Evolutionary conservation across 768 basidiomycete genomes (phyloP).

Genomic region (Pisolithus tinctorius): DNA sequence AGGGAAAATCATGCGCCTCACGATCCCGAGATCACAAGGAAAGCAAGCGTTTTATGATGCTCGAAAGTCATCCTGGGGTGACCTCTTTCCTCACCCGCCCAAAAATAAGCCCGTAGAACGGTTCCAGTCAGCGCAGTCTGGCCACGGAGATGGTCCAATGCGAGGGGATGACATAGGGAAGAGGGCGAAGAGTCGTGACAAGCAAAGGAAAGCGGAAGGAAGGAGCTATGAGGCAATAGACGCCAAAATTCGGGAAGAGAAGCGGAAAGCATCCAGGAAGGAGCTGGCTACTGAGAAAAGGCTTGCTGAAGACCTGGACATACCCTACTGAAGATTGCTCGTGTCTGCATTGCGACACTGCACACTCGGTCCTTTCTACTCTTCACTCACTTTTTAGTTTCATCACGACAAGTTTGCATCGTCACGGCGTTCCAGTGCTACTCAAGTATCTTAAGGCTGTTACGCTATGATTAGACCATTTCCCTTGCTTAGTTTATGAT

Average conservation of each 20-base stretch:
- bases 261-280: conserved; percentile 20
- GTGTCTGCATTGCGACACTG: background rate
- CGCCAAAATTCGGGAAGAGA: conserved; percentile 33
- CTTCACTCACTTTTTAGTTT: too few species aligned
- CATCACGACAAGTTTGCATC: too few species aligned
- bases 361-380: background rate
- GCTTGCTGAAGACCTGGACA: background rate
- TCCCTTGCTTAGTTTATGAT: too few species aligned
- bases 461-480: background rate
- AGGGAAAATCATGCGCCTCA: conserved; percentile 91
- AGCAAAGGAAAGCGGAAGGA: conserved; percentile 11
- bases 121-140: conserved; percentile 32
- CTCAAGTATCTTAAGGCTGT: background rate
- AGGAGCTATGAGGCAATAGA: conserved; percentile 24
- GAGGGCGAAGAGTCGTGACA: conserved; percentile 22
- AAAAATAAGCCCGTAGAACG: conserved; percentile 73
- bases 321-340: background rate
- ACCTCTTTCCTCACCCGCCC: conserved; percentile 85
- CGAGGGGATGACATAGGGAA: conserved; percentile 59
- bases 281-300: conserved; percentile 2
- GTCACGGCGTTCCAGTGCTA: too few species aligned
- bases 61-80: conserved; percentile 90
- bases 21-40: conserved; percentile 90
- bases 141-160: conserved; percentile 22
- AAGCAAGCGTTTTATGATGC: conserved; percentile 94